A percentile compares a stretch with the other conserved stretches of the same genome.
Evolutionary conservation across 306 rosid species (phyloP).

Genomic region (Cicer cuneatum): DNA sequence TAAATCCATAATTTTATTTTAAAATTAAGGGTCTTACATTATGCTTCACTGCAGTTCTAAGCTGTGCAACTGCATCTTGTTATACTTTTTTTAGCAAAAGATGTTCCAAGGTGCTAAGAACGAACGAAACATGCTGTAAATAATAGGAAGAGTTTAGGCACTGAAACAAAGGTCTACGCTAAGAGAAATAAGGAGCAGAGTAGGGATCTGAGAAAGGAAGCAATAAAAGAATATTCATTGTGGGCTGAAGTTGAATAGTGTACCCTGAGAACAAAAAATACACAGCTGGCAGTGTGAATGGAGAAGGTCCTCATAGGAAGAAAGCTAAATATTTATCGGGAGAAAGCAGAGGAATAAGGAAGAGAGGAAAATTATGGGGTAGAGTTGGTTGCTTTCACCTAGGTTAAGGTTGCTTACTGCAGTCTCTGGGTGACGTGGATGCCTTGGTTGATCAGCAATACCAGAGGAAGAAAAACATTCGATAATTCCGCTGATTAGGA

Average conservation of each 20-base stretch:
- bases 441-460: not conserved
- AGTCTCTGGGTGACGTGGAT: not conserved
- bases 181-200: not conserved
- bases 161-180: not conserved
- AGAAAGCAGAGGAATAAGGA: not conserved
- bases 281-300: not conserved
- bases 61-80: not conserved
- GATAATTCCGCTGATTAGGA: constrained; percentile 1
- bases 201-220: constrained; percentile 8
- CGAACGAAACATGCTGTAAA: not conserved
- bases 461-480: not conserved
- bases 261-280: not conserved
- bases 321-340: not conserved
- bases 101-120: constrained; percentile 26
- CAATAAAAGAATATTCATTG: constrained; percentile 2
- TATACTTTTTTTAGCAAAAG: constrained; percentile 27
- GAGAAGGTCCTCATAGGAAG: not conserved
- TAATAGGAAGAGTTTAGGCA: constrained; percentile 1
- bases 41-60: constrained; percentile 5
- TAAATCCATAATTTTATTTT: too few species aligned
- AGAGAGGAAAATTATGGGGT: not conserved
- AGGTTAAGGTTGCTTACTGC: not conserved
- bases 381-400: not conserved
- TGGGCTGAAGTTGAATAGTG: not conserved
- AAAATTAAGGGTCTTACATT: too few species aligned